These are phyloP conservation scores for Fusarium xyrophilum DNA, from an alignment of 2,329 filamentous ascomycete species.

Conservation along the genomic window DNA sequence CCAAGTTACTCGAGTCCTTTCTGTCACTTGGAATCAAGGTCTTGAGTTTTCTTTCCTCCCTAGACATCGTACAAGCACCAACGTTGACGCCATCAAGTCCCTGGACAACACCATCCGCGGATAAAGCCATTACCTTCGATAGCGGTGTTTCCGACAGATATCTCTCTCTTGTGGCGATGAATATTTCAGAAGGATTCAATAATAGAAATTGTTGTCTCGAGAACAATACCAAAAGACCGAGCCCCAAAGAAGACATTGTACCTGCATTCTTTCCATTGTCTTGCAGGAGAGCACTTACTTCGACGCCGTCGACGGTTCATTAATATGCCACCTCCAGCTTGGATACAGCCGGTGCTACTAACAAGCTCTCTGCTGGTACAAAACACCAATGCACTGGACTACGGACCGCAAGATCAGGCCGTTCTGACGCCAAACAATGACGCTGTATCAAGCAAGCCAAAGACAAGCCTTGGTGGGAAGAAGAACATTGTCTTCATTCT, in stretches of 20 bases:
- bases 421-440: neutral
- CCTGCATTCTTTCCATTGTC: neutral
- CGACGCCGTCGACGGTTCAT: neutral
- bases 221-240: neutral
- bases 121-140: neutral
- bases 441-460: neutral
- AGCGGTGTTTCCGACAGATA: neutral
- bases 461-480: neutral
- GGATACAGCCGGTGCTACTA: conserved; percentile 4
- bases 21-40: too few species aligned
- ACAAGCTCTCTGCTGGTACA: neutral
- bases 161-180: fast-evolving
- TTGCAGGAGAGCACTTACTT: neutral
- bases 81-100: conserved; percentile 34
- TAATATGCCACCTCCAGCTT: conserved; percentile 21
- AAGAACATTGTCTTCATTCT: conserved; percentile 71
- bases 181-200: fast-evolving
- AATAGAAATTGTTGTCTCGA: neutral
- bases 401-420: neutral
- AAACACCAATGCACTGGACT: neutral
- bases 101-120: conserved; percentile 22
- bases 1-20: too few species aligned
- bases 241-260: neutral
- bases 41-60: too few species aligned
- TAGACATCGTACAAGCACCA: conserved; percentile 2